Conservation (phyloP, 2,329 filamentous ascomycete species). For the Fusarium staphyleae region DNA sequence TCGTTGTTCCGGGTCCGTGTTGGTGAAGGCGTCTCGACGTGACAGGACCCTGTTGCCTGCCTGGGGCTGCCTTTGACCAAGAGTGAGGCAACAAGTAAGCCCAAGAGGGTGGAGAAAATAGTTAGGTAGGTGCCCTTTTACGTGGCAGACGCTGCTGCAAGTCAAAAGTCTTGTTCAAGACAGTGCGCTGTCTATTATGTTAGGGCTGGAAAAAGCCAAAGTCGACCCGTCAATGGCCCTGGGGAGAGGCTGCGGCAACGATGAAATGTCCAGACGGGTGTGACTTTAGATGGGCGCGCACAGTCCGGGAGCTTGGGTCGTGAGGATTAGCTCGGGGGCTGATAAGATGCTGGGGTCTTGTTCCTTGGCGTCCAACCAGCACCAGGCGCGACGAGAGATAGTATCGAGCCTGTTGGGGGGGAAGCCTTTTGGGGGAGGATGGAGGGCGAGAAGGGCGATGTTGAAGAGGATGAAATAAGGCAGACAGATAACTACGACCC, state of each 20-base stretch:
- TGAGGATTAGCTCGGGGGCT: constrained; percentile 20
- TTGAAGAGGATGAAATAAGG: neutral
- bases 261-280: constrained; percentile 8
- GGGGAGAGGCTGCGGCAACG: neutral
- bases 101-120: constrained; percentile 16
- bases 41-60: constrained; percentile 12
- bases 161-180: constrained; percentile 2
- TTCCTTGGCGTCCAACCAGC: constrained; percentile 1
- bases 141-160: constrained; percentile 7
- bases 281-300: constrained; percentile 24
- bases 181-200: constrained; percentile 4
- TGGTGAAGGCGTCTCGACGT: constrained; percentile 23
- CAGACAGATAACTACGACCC: constrained; percentile 3
- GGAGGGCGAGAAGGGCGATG: neutral
- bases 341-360: constrained; percentile 14
- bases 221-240: constrained; percentile 3
- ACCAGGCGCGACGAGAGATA: neutral
- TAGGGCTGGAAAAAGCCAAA: constrained; percentile 24
- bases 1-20: constrained; percentile 16
- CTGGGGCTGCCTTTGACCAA: constrained; percentile 24
- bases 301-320: constrained; percentile 18
- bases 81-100: constrained; percentile 4
- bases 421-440: neutral
- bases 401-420: neutral
- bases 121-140: constrained; percentile 3